Evolutionary conservation across 176 grass and related monocot genomes (phyloP), one percentile per base, ranked within the genome.

Genomic region (Oryza glaberrima): DNA sequence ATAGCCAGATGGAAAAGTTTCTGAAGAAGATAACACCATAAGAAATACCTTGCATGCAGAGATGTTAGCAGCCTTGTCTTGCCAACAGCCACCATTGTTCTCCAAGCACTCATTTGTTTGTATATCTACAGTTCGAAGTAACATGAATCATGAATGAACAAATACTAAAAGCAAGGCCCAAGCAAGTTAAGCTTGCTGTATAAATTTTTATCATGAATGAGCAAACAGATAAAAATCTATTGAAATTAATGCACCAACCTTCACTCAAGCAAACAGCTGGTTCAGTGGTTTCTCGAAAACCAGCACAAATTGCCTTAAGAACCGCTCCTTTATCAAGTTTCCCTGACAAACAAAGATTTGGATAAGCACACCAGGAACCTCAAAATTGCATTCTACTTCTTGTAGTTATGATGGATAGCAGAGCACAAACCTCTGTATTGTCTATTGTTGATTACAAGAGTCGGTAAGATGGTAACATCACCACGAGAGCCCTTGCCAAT

Each of bases 81-180:
- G 77, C 93, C 96, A 99, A 88, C 93, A 99, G 72, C 91, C 96
- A 60, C 96, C 96, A 84, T 99, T 95, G 52, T 99, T 99, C 45
- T 99, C 93, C 76, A 94, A 83, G 61, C 96, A 99, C 86, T 99
- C 96, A 35, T 99, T 96, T 83, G 96, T 99, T 90, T 99, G 91
- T 86, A 99, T 95, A 16, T 86, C 96, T 99, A 73, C 20, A 72
- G 51, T 64, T 81, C 45, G 19, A 64, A 76, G 64, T 63, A 75
- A 40, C 43, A 76, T 52, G 56, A 25, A 79, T 44, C 43, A 76
- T 52, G 56, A 25, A 79, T 44, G 40, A 14, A 12, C 28, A 38
- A 11, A 61, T 68, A 13, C 40, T 67, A 74, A 65, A n/a, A 77
- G 58, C 14, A 32, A 76, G 22, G 63, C 56, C n/a, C 9, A 63